Evolutionary conservation across 768 basidiomycete genomes (phyloP), one percentile per base, ranked within the genome.

Genomic region (Trametes cinnabarina): DNA sequence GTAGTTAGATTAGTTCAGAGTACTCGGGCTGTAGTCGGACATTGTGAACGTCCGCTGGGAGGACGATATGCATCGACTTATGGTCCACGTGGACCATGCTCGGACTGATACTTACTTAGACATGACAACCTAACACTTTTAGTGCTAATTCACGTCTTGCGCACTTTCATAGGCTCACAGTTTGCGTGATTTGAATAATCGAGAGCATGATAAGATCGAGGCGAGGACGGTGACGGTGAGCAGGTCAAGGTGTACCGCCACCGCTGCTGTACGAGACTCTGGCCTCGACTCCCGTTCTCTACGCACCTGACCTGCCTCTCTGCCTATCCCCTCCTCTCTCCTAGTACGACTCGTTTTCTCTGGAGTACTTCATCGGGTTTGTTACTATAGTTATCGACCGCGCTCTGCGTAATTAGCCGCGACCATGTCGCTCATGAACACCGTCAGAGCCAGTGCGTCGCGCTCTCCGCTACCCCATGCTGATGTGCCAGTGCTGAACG

Each of bases 351-450:
- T 23, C 19, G 5, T 4, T 14, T n/a, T 20, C 26, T 42, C 17
- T 3, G 26, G 22, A n/a, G n/a, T n/a, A n/a, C n/a, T n/a, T n/a
- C 32, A 19, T 34, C 46, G 35, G 34, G 20, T 1, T 4, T 34
- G 26, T 26, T 43, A 41, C 20, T 5, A 22, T 34, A 11, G 25
- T 20, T 35, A 30, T 15, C 34, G 28, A 19, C n/a, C 23, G 17
- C 3, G 22, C 10, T 14, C 42, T 44, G 28, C 2, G 30, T 53
- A 25, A 9, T 50, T 37, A 4, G 43, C 53, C 62, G 67, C 70
- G 68, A 77, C 79, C 73, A 65, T 76, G 59, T 83, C 82, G 26
- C 75, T 83, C 57, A 73, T 82, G 63, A 69, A 70, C 43, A 71
- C 68, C 40, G 78, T 79, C 60, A 79, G 79, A 51, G 63, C 73